Evolutionary conservation across 495 filamentous ascomycete genomes (phyloP).

Genomic region (Hypoxylon intermedium): DNA sequence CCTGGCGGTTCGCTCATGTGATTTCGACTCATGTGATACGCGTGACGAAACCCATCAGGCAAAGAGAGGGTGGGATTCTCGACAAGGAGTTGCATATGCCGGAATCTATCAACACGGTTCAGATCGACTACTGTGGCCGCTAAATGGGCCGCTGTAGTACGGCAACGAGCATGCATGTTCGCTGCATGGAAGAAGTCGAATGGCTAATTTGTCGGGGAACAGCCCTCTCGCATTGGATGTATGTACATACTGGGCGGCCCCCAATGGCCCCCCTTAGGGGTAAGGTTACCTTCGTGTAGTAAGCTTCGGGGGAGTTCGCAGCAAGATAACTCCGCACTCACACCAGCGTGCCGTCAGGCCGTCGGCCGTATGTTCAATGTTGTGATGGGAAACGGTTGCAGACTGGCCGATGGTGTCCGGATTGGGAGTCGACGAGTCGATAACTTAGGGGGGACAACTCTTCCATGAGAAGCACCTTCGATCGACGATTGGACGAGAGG

Average conservation of each 20-base stretch:
- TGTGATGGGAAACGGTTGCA: too few species aligned
- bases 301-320: slow-evolving; percentile 14
- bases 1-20: slow-evolving; percentile 25
- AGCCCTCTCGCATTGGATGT: slow-evolving; percentile 9
- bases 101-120: background rate
- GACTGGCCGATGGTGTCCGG: slow-evolving; percentile 3
- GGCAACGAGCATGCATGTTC: background rate
- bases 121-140: background rate
- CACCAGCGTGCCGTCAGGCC: too few species aligned
- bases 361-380: too few species aligned
- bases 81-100: slow-evolving; percentile 7
- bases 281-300: slow-evolving; percentile 10
- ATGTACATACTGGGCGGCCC: background rate
- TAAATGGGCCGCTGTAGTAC: slow-evolving; percentile 6
- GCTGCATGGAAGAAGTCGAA: slow-evolving; percentile 2
- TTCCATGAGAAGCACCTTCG: slow-evolving; percentile 9
- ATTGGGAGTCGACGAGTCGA: slow-evolving; percentile 20
- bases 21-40: slow-evolving; percentile 12
- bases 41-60: slow-evolving; percentile 22
- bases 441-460: slow-evolving; percentile 17
- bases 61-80: background rate
- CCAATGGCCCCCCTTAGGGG: background rate
- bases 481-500: slow-evolving; percentile 19
- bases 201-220: slow-evolving; percentile 17
- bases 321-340: background rate